Evolutionary conservation across 78 protist genomes (phyloP).

Genomic region (Dictyostelium firmibasis): DNA sequence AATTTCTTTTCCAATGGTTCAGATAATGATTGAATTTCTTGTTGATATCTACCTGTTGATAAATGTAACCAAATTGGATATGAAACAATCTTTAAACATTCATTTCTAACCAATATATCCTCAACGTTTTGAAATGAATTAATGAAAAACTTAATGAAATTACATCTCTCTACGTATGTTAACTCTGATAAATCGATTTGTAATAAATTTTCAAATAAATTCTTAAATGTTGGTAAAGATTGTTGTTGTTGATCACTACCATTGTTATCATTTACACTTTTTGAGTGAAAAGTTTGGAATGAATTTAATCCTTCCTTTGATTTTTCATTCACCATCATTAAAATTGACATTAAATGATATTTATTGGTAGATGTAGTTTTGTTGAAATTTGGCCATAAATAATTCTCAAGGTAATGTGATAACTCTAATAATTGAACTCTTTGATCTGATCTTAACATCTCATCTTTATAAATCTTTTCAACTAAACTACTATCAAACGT

Average conservation of each 20-base stretch:
- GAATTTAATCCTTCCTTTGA: constrained; percentile 67
- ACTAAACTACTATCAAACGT: not conserved
- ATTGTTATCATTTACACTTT: not conserved
- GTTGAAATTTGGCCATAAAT: constrained; percentile 89
- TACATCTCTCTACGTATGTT: not conserved
- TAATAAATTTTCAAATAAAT: constrained; percentile 34
- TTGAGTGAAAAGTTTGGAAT: not conserved
- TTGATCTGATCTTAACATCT: not conserved
- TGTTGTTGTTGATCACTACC: not conserved
- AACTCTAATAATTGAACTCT: constrained; percentile 26
- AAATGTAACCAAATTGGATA: constrained; percentile 59
- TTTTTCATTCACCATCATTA: constrained; percentile 91
- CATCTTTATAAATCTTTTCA: constrained; percentile 9
- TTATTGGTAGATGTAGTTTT: not conserved
- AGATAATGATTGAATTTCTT: not conserved
- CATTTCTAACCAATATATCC: constrained; percentile 70
- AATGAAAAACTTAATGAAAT: constrained; percentile 74
- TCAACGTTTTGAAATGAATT: constrained; percentile 85
- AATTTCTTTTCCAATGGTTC: constrained; percentile 14
- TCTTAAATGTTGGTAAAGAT: constrained; percentile 52
- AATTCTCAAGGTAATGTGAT: constrained; percentile 69
- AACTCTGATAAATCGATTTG: not conserved
- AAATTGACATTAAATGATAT: constrained; percentile 83
- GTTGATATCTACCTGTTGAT: not conserved
- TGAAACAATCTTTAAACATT: constrained; percentile 53